Evolutionary conservation across 1,139 yeast species (phyloP), one percentile per base, ranked within the genome.

Genomic region (Yamadazyma diospyri): DNA sequence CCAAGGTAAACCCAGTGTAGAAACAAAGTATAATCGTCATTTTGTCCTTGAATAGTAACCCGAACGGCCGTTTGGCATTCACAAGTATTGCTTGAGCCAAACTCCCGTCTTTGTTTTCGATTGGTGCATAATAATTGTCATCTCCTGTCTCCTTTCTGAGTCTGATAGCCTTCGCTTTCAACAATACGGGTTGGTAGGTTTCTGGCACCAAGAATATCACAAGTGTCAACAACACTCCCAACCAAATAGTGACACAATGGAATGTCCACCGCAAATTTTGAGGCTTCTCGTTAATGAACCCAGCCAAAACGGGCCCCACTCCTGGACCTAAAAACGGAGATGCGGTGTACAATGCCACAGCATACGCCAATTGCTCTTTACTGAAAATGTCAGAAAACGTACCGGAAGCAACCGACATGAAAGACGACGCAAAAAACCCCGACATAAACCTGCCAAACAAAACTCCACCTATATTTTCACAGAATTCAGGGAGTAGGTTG

Each of bases 11-110:
- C 0, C 83, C 85, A 0, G 85, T 70, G 47, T 79, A 81, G 39
- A 77, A 61, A 43, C 86, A 78, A 14, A 81, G 57, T 2, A 74
- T 63, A 12, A 66, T 53, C 46, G 81, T 72, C 81, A 81, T 81
- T 34, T 79, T 78, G 45, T 81, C 88, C 20, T 52, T 53, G n/a
- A 65, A 38, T 15, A 81, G 46, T 25, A 81, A 56, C 18, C 69
- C 58, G 17, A 81, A 47, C 1, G 89, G 89, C 45, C 84, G 53
- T 30, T 62, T 57, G 11, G 72, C 61, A 18, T 77, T 68, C 15
- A 57, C 44, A 4, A 67, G 38, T 6, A 70, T 52, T 11, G 67
- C 51, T 33, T 51, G 42, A 25, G 48, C 39, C 16, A 69, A 32
- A 1, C 58, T 39, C 16, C 44, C 45, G 7, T 51, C 43, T 5